Evolutionary conservation across 805 yeast species (phyloP), one percentile per base, ranked within the genome.

Genomic region (Komagataella mondaviorum): DNA sequence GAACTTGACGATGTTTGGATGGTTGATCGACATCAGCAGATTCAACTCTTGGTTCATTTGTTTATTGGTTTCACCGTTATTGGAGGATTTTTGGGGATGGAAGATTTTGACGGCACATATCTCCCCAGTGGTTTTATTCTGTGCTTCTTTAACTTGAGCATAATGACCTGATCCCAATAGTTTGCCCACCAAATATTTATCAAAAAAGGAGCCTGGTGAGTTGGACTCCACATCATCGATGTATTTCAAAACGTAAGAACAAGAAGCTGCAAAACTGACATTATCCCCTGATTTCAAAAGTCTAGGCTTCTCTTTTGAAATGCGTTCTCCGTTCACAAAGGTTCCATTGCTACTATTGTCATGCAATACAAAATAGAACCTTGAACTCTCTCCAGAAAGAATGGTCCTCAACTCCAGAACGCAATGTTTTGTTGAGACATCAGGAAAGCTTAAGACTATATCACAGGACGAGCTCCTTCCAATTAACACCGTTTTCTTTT

Each of bases 111-210:
- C 87, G 0, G 91, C 93, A 48, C 80, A 85, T 2, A 73, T 65
- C 49, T 74, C 73, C 0, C 88, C 88, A 0, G 81, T 73, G 6
- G 65, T 63, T 56, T 80, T 75, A 55, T 77, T 73, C 6, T 71
- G 69, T 2, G 88, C 88, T 56, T 83, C 86, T 60, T 80, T 82
- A 3, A 85, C 93, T n/a, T 80, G 79, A 0, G 93, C 91, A 59
- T 85, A 85, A 64, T 85, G 91, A 0, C 93, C 93, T 3, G 83
- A 67, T 0, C 93, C 93, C 20, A 85, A 64, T 55, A 81, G 78
- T 51, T 70, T 71, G 0, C 86, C 87, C 17, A 78, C 53, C 6
- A 75, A 68, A 57, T 77, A 78, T 52, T 75, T 74, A 58, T 82
- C 85, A 54, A 75, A 78, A 51, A 85, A 78, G 2, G 83, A 71